These are phyloP conservation scores for Mucor irregularis DNA, from an alignment of 371 early-diverging fungal species.

Conservation along the genomic window DNA sequence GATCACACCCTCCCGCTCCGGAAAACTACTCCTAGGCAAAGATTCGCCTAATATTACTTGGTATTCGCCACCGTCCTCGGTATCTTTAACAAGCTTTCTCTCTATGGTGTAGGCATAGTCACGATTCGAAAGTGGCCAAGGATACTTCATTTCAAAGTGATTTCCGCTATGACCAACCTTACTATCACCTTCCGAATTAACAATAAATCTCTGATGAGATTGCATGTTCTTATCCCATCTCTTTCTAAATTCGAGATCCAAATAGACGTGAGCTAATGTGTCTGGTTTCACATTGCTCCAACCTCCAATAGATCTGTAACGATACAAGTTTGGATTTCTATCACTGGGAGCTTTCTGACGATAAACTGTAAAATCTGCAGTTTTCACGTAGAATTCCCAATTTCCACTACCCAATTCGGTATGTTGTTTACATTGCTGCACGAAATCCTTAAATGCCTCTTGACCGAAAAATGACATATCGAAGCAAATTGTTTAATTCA, in stretches of 20 bases:
- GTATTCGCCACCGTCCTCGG: conserved; percentile 21
- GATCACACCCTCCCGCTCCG: conserved; percentile 36
- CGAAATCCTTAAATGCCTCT: conserved; percentile 10
- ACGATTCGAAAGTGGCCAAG: conserved; percentile 52
- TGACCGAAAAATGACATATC: conserved; percentile 24
- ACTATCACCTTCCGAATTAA: background rate
- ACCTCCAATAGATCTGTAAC: conserved; percentile 29
- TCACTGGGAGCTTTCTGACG: conserved; percentile 19
- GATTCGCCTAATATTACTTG: conserved; percentile 51
- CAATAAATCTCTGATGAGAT: conserved; percentile 29
- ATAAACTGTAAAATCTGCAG: conserved; percentile 26
- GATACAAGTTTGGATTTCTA: conserved; percentile 24
- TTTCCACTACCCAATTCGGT: background rate
- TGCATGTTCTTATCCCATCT: conserved; percentile 52
- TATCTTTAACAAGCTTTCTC: conserved; percentile 17
- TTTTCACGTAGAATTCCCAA: conserved; percentile 32
- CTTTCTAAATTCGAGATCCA: conserved; percentile 48
- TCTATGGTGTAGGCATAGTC: conserved; percentile 50
- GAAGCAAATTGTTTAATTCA: no score
- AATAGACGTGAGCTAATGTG: conserved; percentile 30
- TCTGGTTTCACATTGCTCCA: conserved; percentile 28
- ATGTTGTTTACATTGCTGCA: conserved; percentile 8
- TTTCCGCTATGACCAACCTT: background rate
- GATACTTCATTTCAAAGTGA: conserved; percentile 36
- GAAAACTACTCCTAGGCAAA: conserved; percentile 27